A percentile compares a stretch with the other conserved stretches of the same genome.
Conservation (phyloP, 257 asterid genomes). For the Capsicum rhomboideum region DNA sequence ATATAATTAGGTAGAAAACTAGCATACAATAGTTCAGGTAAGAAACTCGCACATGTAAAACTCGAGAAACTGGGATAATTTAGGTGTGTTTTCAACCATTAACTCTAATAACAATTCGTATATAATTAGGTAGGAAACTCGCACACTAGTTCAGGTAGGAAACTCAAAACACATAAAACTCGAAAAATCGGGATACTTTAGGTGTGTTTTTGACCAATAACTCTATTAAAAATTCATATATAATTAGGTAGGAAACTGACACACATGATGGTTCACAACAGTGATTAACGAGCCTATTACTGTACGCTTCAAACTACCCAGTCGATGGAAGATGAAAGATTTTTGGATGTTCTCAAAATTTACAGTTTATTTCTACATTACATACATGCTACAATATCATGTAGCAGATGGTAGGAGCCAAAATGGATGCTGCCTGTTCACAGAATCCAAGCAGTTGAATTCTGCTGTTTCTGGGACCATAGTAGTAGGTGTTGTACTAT, state of each 20-base stretch:
- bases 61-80: too few relatives aligned
- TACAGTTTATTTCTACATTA: background rate
- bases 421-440: conserved; percentile 36
- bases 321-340: background rate
- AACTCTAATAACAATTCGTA: too few relatives aligned
- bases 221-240: background rate
- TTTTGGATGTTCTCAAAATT: background rate
- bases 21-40: too few relatives aligned
- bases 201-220: background rate
- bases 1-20: too few relatives aligned
- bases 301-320: background rate
- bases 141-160: too few relatives aligned
- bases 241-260: background rate
- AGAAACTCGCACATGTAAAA: too few relatives aligned
- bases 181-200: too few relatives aligned
- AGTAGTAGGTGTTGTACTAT: conserved; percentile 25
- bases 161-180: too few relatives aligned
- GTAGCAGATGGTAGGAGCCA: conserved; percentile 37
- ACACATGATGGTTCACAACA: background rate
- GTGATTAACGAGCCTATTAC: background rate
- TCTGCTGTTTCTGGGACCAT: conserved; percentile 40
- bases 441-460: conserved; percentile 47
- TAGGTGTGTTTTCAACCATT: too few relatives aligned
- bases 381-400: conserved; percentile 31
- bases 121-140: too few relatives aligned